These are phyloP conservation scores for Cyberlindnera americana DNA, from an alignment of 805 yeast species.

Conservation along the genomic window DNA sequence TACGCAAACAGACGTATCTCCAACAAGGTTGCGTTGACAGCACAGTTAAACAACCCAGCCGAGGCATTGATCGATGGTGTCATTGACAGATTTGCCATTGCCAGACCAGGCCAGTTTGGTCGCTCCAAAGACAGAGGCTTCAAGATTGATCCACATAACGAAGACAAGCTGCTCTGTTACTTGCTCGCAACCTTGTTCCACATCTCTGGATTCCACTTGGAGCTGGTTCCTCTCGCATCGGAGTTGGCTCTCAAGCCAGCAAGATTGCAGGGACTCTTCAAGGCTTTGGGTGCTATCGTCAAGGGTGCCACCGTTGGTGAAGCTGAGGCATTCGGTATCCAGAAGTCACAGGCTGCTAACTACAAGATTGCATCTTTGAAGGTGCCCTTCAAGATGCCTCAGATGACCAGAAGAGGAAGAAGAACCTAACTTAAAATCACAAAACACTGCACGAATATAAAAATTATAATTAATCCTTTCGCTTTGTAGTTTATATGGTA, in stretches of 20 bases:
- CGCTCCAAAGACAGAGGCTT: conserved; percentile 74
- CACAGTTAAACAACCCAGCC: conserved; percentile 66
- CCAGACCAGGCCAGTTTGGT: conserved; percentile 62
- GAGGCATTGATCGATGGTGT: conserved; percentile 69
- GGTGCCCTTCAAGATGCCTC: conserved; percentile 90
- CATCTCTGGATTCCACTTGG: conserved; percentile 70
- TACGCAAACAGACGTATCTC: conserved; percentile 67
- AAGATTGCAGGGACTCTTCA: conserved; percentile 62
- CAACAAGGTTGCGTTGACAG: conserved; percentile 55
- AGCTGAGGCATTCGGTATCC: conserved; percentile 69
- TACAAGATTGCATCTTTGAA: conserved; percentile 79
- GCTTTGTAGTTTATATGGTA: too few relatives aligned
- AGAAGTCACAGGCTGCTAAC: conserved; percentile 53
- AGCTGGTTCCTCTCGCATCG: conserved; percentile 75
- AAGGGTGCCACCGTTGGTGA: conserved; percentile 70
- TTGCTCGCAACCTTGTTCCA: conserved; percentile 70
- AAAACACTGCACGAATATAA: too few relatives aligned
- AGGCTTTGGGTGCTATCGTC: conserved; percentile 77
- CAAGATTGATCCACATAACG: conserved; percentile 80
- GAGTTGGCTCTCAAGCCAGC: conserved; percentile 82
- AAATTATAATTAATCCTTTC: too few relatives aligned
- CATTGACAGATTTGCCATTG: conserved; percentile 66
- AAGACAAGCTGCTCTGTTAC: conserved; percentile 81
- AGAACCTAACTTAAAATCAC: conserved; percentile 14
- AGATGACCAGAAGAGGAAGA: conserved; percentile 64